Evolutionary conservation across 2,329 filamentous ascomycete species (phyloP), one percentile per base, ranked within the genome.

Genomic region (Penicillium sp.): DNA sequence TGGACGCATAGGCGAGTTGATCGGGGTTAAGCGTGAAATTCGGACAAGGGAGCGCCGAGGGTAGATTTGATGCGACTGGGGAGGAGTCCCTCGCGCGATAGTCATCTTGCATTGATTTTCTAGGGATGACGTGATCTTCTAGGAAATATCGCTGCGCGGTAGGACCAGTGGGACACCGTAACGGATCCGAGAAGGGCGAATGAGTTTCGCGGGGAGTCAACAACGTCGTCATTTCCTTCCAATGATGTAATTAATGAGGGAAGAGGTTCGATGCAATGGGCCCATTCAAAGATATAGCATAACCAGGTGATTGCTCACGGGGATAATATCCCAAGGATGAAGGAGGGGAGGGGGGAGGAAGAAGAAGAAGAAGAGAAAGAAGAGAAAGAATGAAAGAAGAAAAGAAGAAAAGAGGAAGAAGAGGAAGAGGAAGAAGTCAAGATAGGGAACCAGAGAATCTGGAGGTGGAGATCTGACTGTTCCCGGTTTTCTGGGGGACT

Each of bases 21-120:
- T 67, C 67, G 3, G 71, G 68, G 25, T 70, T 65, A 25, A 69
- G 70, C 4, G 67, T 66, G 59, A 75, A 69, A 40, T 65, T 70
- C 7, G 77, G 73, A 19, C 76, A 79, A 12, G 76, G 69, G 2
- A 72, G 69, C 6, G 70, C 66, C 21, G 76, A 75, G 13, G 76
- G 77, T 6, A 71, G 72, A 21, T 33, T 47, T 55, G 37, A 69
- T 50, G 15, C 69, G 65, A 53, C 65, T 67, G 41, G 65, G 60
- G 46, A 48, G 47, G 64, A 67, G 19, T 68, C 65, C 33, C 57
- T 64, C 45, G 62, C 48, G 19, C 64, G 60, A 59, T 64, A 69
- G 15, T 66, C 67, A 59, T 68, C 53, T 57, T 66, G 67, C 59
- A 71, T 65, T 40, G 67, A 63, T 57, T 73, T 73, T 56, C 56